phyloP scores from a whole-genome alignment of 169 alveolate genomes.

The Plasmodium cynomolgi region DNA sequence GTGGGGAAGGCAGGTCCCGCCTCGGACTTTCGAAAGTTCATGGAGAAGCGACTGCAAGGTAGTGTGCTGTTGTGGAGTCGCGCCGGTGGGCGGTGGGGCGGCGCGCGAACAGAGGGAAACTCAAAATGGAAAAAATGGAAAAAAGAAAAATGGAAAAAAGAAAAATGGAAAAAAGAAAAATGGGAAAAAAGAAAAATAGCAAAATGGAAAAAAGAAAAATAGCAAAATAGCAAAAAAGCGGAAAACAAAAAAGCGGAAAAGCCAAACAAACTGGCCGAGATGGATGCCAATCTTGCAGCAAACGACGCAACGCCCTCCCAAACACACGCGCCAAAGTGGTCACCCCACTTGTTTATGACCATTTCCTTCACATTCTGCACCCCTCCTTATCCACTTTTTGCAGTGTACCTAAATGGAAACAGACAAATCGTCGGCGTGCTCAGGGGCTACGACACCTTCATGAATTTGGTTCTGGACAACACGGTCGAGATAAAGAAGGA shows the following conservation, averaged over 20 bases:
- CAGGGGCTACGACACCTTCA: constrained; percentile 98
- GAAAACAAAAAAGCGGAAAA: too few species aligned
- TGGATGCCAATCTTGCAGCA: neutral
- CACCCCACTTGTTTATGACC: neutral
- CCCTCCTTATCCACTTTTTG: neutral
- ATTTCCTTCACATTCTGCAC: neutral
- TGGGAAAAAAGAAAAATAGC: neutral
- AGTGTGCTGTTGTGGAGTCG: constrained; percentile 10
- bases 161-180: neutral
- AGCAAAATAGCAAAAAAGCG: neutral
- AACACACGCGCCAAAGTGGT: neutral
- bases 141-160: neutral
- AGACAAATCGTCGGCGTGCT: constrained; percentile 96
- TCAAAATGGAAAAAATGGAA: constrained; percentile 1
- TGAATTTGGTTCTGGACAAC: constrained; percentile 98
- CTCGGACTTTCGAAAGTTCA: constrained; percentile 91
- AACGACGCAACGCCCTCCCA: neutral
- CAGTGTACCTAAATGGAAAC: constrained; percentile 91
- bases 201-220: neutral
- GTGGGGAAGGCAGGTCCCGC: constrained; percentile 92
- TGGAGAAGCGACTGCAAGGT: constrained; percentile 93
- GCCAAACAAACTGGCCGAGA: neutral
- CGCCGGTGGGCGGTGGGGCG: neutral
- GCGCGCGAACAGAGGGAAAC: neutral
- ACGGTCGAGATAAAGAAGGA: constrained; percentile 92